These are phyloP conservation scores for Curvularia verruculosa DNA, from an alignment of 2,329 filamentous ascomycete species.

Conservation along the genomic window DNA sequence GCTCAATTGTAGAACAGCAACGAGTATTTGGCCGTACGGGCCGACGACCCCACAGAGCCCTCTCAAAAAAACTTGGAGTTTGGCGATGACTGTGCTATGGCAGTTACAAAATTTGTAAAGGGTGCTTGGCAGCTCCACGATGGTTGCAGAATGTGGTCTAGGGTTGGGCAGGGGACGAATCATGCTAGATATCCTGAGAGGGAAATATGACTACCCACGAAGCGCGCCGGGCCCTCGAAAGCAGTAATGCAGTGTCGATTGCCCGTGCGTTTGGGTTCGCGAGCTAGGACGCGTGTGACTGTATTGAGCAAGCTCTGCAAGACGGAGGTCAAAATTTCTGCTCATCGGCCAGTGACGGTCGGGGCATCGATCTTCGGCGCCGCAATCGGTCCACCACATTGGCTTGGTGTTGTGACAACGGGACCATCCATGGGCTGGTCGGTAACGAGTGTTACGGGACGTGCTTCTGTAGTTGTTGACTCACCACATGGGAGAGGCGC, in stretches of 20 bases:
- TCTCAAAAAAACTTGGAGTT: conserved; percentile 5
- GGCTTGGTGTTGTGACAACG: conserved; percentile 5
- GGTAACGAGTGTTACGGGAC: neutral
- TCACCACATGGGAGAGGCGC: neutral
- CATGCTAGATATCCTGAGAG: conserved; percentile 2
- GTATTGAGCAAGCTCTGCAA: conserved; percentile 13
- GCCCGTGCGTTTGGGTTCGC: conserved; percentile 3
- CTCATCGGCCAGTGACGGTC: conserved; percentile 16
- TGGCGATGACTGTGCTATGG: conserved; percentile 2
- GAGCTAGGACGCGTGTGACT: conserved; percentile 11
- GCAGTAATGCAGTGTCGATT: conserved; percentile 10
- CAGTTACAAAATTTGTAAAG: neutral
- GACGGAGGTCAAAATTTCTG: conserved; percentile 33
- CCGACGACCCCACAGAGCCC: conserved; percentile 15
- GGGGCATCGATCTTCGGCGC: conserved; percentile 24
- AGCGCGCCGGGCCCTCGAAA: conserved; percentile 4
- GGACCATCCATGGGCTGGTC: conserved; percentile 1
- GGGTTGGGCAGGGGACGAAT: neutral
- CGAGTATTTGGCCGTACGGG: conserved; percentile 9
- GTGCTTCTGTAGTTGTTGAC: neutral
- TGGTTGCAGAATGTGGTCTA: neutral
- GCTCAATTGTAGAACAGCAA: conserved; percentile 5
- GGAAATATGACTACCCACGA: conserved; percentile 5
- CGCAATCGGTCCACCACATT: conserved; percentile 28
- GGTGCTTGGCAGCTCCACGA: conserved; percentile 5